Conservation (phyloP, 2,329 filamentous ascomycete species). For the Fusarium sp. region DNA sequence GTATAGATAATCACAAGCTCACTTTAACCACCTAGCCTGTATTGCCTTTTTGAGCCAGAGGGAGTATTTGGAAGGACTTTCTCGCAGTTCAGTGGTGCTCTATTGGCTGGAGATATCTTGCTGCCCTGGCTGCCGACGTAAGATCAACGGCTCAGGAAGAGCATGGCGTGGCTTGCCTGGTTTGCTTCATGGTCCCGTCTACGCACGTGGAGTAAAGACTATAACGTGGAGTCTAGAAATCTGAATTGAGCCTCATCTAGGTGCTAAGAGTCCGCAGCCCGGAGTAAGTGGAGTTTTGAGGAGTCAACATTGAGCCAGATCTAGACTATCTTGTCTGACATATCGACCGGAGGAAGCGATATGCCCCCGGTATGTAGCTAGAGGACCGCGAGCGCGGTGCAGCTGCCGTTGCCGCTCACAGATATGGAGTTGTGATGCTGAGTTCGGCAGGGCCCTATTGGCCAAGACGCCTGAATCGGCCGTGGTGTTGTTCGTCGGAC, state of each 20-base stretch:
- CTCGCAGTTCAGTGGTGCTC: not conserved
- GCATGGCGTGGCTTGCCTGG: not conserved
- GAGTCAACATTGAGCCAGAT: constrained; percentile 12
- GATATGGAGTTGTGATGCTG: not conserved
- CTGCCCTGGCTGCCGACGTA: not conserved
- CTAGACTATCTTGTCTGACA: constrained; percentile 8
- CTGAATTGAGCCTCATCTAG: constrained; percentile 14
- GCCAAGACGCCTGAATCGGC: constrained; percentile 17
- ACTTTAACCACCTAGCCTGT: not conserved
- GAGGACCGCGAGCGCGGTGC: constrained; percentile 1
- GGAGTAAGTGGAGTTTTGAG: constrained; percentile 21
- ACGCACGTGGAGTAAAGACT: constrained; percentile 3
- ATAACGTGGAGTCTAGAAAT: not conserved
- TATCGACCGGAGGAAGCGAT: constrained; percentile 3
- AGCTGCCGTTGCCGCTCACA: constrained; percentile 13
- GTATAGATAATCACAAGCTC: not conserved
- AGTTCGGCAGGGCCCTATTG: constrained; percentile 15
- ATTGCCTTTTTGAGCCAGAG: not conserved
- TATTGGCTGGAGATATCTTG: not conserved
- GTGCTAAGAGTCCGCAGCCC: constrained; percentile 13
- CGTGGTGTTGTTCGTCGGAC: constrained; percentile 4
- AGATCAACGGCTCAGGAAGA: not conserved
- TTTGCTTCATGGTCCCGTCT: not conserved
- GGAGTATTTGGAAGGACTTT: not conserved
- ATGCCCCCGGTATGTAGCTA: constrained; percentile 18